phyloP scores from a whole-genome alignment of 2,329 filamentous ascomycete genomes.

The Xylariaceae sp. region DNA sequence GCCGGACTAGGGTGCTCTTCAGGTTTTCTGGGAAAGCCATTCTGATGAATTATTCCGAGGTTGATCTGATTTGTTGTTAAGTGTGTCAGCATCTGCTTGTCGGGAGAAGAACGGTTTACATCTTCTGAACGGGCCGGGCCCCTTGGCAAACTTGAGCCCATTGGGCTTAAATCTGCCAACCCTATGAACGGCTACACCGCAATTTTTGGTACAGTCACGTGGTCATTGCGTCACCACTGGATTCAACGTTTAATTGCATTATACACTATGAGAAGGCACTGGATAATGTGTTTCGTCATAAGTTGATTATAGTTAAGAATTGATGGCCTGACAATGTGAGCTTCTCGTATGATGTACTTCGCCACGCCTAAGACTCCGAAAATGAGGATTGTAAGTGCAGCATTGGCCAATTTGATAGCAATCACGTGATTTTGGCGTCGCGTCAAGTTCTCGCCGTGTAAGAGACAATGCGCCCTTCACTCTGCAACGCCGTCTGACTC shows the following conservation, averaged over 20 bases:
- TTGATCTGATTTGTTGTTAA: not conserved
- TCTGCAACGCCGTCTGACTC: slow-evolving; percentile 11
- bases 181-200: no score
- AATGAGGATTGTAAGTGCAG: no score
- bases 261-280: not conserved
- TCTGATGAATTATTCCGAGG: not conserved
- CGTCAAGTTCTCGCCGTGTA: slow-evolving; percentile 15
- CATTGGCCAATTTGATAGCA: slow-evolving; percentile 30
- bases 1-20: slow-evolving; percentile 27
- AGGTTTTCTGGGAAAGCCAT: not conserved
- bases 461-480: slow-evolving; percentile 20
- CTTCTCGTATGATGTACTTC: not conserved
- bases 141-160: not conserved
- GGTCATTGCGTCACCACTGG: not conserved
- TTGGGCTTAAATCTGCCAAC: no score
- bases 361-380: not conserved
- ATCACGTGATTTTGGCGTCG: slow-evolving; percentile 34
- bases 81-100: not conserved
- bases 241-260: no score
- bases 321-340: no score
- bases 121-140: not conserved
- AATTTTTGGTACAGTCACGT: no score
- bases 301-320: no score
- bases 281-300: no score
- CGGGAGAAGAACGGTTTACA: not conserved